phyloP scores from a whole-genome alignment of 148 eudicot species.

The Rhododendron henanense region DNA sequence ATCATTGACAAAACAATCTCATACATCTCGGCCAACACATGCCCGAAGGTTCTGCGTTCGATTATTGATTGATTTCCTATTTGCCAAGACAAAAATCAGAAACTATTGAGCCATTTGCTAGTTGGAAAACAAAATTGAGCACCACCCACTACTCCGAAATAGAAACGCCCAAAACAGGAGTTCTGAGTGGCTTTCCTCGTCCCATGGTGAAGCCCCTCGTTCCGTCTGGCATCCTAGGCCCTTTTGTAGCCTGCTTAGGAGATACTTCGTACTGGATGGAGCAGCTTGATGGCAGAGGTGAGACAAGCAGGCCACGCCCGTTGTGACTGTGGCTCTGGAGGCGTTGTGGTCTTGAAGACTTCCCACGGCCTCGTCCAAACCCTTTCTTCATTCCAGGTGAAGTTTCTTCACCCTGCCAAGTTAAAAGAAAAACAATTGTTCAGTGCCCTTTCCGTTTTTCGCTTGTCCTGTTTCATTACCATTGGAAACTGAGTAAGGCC shows the following conservation, averaged over 20 bases:
- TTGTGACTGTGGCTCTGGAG: conserved; percentile 31
- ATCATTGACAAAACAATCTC: not conserved
- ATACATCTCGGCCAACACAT: not conserved
- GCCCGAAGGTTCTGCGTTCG: not conserved
- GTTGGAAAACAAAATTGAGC: conserved; percentile 8
- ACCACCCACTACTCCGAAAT: conserved; percentile 3
- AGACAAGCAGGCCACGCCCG: conserved; percentile 52
- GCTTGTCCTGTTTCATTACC: not conserved
- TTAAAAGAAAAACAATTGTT: not conserved
- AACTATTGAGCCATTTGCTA: not conserved
- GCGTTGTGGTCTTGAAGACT: conserved; percentile 13
- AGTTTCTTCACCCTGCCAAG: conserved; percentile 51
- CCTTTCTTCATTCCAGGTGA: conserved; percentile 31
- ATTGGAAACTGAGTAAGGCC: not conserved
- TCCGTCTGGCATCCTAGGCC: conserved; percentile 95
- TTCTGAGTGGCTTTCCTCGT: conserved; percentile 61
- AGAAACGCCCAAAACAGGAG: conserved; percentile 16
- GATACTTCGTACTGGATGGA: conserved; percentile 32
- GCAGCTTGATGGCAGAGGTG: conserved; percentile 30
- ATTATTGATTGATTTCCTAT: conserved; percentile 1
- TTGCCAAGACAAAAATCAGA: not conserved
- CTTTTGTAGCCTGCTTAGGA: conserved; percentile 43
- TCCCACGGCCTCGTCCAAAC: conserved; percentile 48
- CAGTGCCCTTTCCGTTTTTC: not conserved
- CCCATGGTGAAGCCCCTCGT: conserved; percentile 91